Base-by-base conservation (phyloP, 768 basidiomycete genomes). In the Tephrocybe sp. region DNA sequence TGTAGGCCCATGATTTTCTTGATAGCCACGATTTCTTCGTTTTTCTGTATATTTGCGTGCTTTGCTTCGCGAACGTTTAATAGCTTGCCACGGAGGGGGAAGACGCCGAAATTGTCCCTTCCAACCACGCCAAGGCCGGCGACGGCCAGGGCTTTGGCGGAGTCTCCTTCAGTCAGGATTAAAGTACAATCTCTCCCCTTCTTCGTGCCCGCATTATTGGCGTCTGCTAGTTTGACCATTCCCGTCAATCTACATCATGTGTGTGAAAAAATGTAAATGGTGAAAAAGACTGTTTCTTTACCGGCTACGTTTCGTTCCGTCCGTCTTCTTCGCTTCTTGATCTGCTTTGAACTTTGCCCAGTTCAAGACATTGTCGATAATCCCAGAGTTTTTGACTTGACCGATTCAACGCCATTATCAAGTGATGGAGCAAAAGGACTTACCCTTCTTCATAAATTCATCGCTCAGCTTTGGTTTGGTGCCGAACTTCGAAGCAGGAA, bases 261-360 rank as follows among this genome's bases (percentile, higher is more conserved):
- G 26, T 44, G 19, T 23, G 39, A 49, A 52, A 26, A 38, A 13
- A 5, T 19, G 40, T 11, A 31, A 30, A 20, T n/a, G 30, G 1
- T 4, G 7, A 35, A 31, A 39, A 22, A 36, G 8, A 13, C 16
- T 26, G n/a, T 30, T 7, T 16, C 63, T 79, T 52, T 54, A 84
- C 95, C 94, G 82, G 57, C 82, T 88, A 23, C 93, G 87, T 64
- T 95, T 98, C 39, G 77, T 73, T 14, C 96, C 95, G 62, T 99
- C 97, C 0, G 94, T 94, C 74, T 90, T 98, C 72, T 98, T 97
- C 66, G 93, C 84, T 60, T 93, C 82, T 65, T 96, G 92, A 63
- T 98, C 96, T 35, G 93, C 93, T 72, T 94, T 96, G 75, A 90
- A 94, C 69, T 90, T 93, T 3, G 97, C 97, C 92, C 93, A 98